Base-by-base conservation (phyloP, 208 protist genomes). In the Leishmania braziliensis region DNA sequence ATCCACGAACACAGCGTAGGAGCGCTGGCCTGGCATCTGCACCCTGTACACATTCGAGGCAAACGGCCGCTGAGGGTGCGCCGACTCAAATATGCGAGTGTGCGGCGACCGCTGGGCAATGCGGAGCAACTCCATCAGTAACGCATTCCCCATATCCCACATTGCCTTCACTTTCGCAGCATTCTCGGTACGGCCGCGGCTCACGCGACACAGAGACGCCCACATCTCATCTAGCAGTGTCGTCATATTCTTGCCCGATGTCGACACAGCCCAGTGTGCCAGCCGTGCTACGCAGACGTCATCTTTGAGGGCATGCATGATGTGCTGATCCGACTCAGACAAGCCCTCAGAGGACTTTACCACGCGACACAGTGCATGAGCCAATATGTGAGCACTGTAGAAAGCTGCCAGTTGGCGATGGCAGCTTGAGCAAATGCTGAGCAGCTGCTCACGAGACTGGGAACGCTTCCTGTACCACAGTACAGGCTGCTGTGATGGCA, bases 1-100 rank as follows among this genome's bases (percentile, higher is more conserved):
- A 70, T 96, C 94, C 80, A 97, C 90, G 79, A 91, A 91, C 56
- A 97, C 73, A 50, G 90, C 83, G 86, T 95, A 95, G 26, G 80
- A 71, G n/a, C 74, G 62, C 71, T 87, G 77, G 12, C 78, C 86
- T 6, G 94, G 88, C 5, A 92, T 79, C 33, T 90, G 74, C 39
- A 96, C 89, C 84, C 95, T 89, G 75, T 93, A 89, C 23, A 92
- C 82, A 62, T 83, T 85, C 18, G 86, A 84, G 8, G 88, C 80
- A 20, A 88, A 86, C 54, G 88, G 85, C 18, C 90, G 88, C 54
- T 92, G 88, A 50, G 94, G 94, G 82, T 97, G 92, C 36, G 83
- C 70, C 26, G 94, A 97, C 73, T 97, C 94, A 80, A 95, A 92
- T 43, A 89, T 63, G 76, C 83, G 82, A 68, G 85, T 80, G 78